A percentile compares a stretch with the other conserved stretches of the same genome.
Conservation (phyloP, 2,329 filamentous ascomycete species). For the Neofusicoccum parvum region DNA sequence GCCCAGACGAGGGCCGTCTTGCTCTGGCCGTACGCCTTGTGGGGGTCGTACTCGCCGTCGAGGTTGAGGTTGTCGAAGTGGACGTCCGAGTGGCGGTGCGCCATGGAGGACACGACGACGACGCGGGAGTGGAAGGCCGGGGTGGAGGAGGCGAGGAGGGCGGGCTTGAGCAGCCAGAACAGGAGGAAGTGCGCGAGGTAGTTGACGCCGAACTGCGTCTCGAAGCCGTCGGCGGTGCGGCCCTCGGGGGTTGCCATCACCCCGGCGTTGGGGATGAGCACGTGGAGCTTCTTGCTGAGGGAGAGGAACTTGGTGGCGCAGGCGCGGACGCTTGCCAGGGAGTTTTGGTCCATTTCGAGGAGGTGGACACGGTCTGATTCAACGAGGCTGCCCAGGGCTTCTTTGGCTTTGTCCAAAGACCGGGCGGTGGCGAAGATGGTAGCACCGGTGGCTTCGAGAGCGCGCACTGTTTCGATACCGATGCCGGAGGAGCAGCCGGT, state of each 20-base stretch:
- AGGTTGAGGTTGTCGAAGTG: constrained; percentile 47
- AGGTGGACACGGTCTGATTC: constrained; percentile 32
- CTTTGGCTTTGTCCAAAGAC: constrained; percentile 42
- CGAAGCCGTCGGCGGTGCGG: constrained; percentile 45
- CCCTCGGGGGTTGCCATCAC: constrained; percentile 1
- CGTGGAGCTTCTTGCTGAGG: constrained; percentile 25
- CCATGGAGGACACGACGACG: constrained; percentile 31
- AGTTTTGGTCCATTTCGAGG: constrained; percentile 32
- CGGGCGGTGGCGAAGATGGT: constrained; percentile 49
- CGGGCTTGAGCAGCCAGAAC: constrained; percentile 46
- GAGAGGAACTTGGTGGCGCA: constrained; percentile 27
- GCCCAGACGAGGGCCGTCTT: constrained; percentile 33
- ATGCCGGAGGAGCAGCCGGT: constrained; percentile 35
- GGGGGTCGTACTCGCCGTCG: constrained; percentile 40
- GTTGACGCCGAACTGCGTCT: constrained; percentile 50
- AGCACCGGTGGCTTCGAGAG: constrained; percentile 50
- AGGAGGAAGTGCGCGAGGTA: constrained; percentile 50
- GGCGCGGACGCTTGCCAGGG: constrained; percentile 26
- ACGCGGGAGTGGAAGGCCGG: constrained; percentile 32
- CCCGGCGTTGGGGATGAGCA: constrained; percentile 33
- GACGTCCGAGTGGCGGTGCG: constrained; percentile 30
- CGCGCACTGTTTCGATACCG: constrained; percentile 34
- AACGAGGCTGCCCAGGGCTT: constrained; percentile 22
- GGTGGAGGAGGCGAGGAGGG: constrained; percentile 32
- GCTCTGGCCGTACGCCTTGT: constrained; percentile 25